Base-by-base conservation (phyloP, 768 basidiomycete genomes). In the Amanita pseudoporphyria region DNA sequence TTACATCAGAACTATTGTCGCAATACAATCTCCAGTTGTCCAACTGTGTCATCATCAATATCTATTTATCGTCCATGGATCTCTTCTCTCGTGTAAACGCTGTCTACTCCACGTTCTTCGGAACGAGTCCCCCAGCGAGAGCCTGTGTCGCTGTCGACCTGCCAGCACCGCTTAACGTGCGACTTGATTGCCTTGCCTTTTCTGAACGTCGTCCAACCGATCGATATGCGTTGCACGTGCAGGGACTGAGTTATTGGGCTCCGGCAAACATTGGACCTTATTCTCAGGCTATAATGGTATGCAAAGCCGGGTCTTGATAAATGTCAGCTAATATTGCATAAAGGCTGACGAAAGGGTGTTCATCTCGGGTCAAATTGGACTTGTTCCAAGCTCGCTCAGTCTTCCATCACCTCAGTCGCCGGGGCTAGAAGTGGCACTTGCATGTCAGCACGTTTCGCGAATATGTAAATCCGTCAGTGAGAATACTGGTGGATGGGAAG, bases 221-320 rank as follows among this genome's bases (percentile, higher is more conserved):
- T 49, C 70, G 94, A 38, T 78, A 78, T 49, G 84, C 89, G 0
- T 71, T 98, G 39, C 96, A 99, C 60, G 96, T 99, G 2, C 96
- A 98, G 65, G 77, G 93, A 7, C 60, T 97, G 54, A 97, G 95
- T 64, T 97, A 98, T 60, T 99, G 96, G 96, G 96, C 94, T 22
- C 93, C 96, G 10, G 96, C 96, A 9, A 99, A 98, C 62, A 98
- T 99, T 48, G 96, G 96, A 0, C 96, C 96, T 3, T 99, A 99
- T 64, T 96, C 92, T 3, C 96, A 99, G 66, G 87, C 91, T 1
- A 78, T 97, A 55, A 71, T 74, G 45, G 95, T 94, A 47, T 57
- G 81, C 67, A 45, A 42, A 47, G n/a, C 5, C 5, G 12, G 13
- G 36, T 47, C 14, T n/a, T n/a, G 16, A 44, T 54, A 37, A 33